Evolutionary conservation across 108 stramenopile species (phyloP).

Genomic region (Cyclotella choctawhatcheeana): DNA sequence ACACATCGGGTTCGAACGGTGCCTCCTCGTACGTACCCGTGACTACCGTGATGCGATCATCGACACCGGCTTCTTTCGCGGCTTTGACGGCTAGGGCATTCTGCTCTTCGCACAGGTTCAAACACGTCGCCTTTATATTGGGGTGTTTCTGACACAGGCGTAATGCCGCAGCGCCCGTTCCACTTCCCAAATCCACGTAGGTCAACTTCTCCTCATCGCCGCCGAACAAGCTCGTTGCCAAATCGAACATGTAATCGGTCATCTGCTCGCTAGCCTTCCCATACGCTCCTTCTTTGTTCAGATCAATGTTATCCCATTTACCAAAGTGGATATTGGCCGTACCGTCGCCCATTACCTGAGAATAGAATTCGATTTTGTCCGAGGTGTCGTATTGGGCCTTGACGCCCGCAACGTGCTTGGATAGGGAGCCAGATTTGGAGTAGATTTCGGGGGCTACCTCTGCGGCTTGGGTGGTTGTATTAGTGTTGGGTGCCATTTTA

Average conservation of each 20-base stretch:
- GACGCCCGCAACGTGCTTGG: slow-evolving; percentile 46
- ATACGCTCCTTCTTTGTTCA: slow-evolving; percentile 26
- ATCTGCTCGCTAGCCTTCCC: slow-evolving; percentile 29
- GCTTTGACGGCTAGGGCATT: slow-evolving; percentile 41
- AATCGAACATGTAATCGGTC: slow-evolving; percentile 31
- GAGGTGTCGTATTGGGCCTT: slow-evolving; percentile 22
- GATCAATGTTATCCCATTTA: slow-evolving; percentile 25
- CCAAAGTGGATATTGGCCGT: slow-evolving; percentile 36
- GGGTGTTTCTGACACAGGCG: slow-evolving; percentile 22
- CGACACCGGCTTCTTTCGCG: slow-evolving; percentile 41
- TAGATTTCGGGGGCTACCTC: slow-evolving; percentile 30
- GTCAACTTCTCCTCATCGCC: neutral
- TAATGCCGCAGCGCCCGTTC: slow-evolving; percentile 28
- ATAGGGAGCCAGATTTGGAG: slow-evolving; percentile 28
- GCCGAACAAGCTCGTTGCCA: neutral
- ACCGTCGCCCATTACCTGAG: slow-evolving; percentile 34
- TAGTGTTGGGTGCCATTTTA: slow-evolving; percentile 11
- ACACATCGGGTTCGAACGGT: slow-evolving; percentile 21
- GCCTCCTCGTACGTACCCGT: slow-evolving; percentile 49
- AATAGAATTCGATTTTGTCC: slow-evolving; percentile 29
- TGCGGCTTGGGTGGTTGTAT: slow-evolving; percentile 8
- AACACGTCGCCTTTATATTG: slow-evolving; percentile 47
- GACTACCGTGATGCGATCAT: slow-evolving; percentile 42
- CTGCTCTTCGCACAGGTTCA: slow-evolving; percentile 53
- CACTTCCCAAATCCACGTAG: slow-evolving; percentile 20